These are phyloP conservation scores for Fusarium vanettenii DNA, from an alignment of 2,329 filamentous ascomycete genomes.

Conservation along the genomic window DNA sequence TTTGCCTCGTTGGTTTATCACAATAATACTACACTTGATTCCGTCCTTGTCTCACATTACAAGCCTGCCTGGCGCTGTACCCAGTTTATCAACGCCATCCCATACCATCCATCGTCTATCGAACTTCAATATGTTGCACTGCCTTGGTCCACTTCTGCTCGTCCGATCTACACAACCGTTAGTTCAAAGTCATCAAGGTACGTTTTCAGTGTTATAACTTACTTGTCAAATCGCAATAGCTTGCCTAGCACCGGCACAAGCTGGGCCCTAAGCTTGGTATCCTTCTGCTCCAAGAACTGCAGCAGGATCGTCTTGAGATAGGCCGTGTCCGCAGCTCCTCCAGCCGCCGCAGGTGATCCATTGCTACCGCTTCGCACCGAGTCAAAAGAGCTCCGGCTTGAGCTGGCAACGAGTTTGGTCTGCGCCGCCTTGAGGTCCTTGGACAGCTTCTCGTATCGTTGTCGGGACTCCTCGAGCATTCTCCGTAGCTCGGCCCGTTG, in stretches of 20 bases:
- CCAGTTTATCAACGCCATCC: conserved; percentile 29
- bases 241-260: conserved; percentile 82
- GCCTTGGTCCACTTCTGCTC: conserved; percentile 89
- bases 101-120: conserved; percentile 37
- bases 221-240: conserved; percentile 82
- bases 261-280: conserved; percentile 79
- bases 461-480: conserved; percentile 81
- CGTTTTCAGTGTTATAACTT: conserved; percentile 48
- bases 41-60: conserved; percentile 4
- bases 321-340: conserved; percentile 60
- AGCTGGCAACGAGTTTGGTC: conserved; percentile 59
- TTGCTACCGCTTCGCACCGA: conserved; percentile 51
- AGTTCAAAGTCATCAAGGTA: neutral
- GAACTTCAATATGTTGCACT: conserved; percentile 65
- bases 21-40: conserved; percentile 32
- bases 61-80: conserved; percentile 11
- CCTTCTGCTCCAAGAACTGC: conserved; percentile 84
- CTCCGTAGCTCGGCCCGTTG: conserved; percentile 81
- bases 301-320: conserved; percentile 86
- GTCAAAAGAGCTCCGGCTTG: conserved; percentile 56
- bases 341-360: conserved; percentile 38
- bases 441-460: conserved; percentile 81
- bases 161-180: conserved; percentile 61
- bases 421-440: conserved; percentile 71
- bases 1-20: conserved; percentile 3